These are phyloP conservation scores for Purpureocillium takamizusanense DNA, from an alignment of 2,329 filamentous ascomycete species.

Conservation along the genomic window DNA sequence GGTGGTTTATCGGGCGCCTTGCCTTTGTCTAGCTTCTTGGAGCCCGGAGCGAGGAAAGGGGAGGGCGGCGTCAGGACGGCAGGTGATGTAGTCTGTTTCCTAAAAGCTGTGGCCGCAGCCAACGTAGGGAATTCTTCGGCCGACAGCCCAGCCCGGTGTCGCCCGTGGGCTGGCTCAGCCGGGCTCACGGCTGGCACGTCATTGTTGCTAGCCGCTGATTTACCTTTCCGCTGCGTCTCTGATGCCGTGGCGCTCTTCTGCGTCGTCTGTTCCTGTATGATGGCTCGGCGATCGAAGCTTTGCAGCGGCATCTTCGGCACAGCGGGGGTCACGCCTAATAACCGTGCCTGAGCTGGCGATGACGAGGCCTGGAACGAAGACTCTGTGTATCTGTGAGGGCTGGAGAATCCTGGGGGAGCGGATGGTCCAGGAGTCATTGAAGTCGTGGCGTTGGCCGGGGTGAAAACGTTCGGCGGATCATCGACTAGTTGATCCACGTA, in stretches of 20 bases:
- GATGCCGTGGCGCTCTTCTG: conserved; percentile 17
- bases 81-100: conserved; percentile 20
- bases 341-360: conserved; percentile 9
- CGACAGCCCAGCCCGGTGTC: conserved; percentile 29
- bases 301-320: conserved; percentile 15
- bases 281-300: conserved; percentile 14
- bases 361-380: conserved; percentile 12
- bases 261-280: conserved; percentile 24
- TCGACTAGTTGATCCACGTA: conserved; percentile 65
- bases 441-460: conserved; percentile 1
- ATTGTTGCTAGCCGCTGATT: conserved; percentile 34
- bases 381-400: conserved; percentile 11
- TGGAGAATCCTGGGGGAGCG: conserved; percentile 20
- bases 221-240: conserved; percentile 33
- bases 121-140: conserved; percentile 57
- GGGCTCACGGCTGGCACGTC: conserved; percentile 38
- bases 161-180: conserved; percentile 21
- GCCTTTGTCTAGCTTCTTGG: conserved; percentile 23
- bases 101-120: conserved; percentile 32
- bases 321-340: conserved; percentile 14
- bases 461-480: conserved; percentile 19
- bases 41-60: conserved; percentile 22
- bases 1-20: conserved; percentile 13
- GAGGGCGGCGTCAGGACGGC: conserved; percentile 24
- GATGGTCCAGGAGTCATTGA: conserved; percentile 10